Evolutionary conservation across 1,139 yeast species (phyloP).

Genomic region (Candida dubliniensis): DNA sequence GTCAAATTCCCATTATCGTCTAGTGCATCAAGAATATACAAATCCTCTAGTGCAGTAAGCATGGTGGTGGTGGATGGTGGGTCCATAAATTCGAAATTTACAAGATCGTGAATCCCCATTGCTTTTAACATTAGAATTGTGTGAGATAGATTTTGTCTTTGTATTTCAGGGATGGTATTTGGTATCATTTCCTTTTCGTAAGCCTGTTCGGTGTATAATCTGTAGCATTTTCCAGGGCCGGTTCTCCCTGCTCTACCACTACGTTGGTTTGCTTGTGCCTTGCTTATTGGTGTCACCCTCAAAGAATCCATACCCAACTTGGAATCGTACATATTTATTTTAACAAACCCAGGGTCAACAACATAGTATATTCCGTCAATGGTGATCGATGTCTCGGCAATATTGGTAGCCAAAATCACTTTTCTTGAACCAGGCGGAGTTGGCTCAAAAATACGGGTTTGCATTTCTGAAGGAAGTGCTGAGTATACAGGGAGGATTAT

Average conservation of each 20-base stretch:
- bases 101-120: slow-evolving; percentile 85
- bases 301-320: slow-evolving; percentile 93
- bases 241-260: slow-evolving; percentile 88
- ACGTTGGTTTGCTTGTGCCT: slow-evolving; percentile 81
- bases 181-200: slow-evolving; percentile 77
- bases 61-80: slow-evolving; percentile 82
- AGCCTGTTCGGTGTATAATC: slow-evolving; percentile 71
- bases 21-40: slow-evolving; percentile 78
- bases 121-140: slow-evolving; percentile 90
- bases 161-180: slow-evolving; percentile 88
- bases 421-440: slow-evolving; percentile 79
- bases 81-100: slow-evolving; percentile 89
- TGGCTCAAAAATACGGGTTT: slow-evolving; percentile 89
- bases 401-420: slow-evolving; percentile 87
- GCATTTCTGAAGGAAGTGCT: slow-evolving; percentile 93
- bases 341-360: slow-evolving; percentile 96
- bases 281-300: slow-evolving; percentile 74
- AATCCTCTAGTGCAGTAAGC: slow-evolving; percentile 77
- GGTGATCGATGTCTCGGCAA: slow-evolving; percentile 96
- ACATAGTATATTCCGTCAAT: slow-evolving; percentile 97
- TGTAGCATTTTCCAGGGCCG: slow-evolving; percentile 78
- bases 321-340: slow-evolving; percentile 95
- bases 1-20: slow-evolving; percentile 81
- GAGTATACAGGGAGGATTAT: slow-evolving; percentile 92
- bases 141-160: slow-evolving; percentile 81